Evolutionary conservation across 2,329 filamentous ascomycete species (phyloP), one percentile per base, ranked within the genome.

Genomic region (Fusarium phyllophilum): DNA sequence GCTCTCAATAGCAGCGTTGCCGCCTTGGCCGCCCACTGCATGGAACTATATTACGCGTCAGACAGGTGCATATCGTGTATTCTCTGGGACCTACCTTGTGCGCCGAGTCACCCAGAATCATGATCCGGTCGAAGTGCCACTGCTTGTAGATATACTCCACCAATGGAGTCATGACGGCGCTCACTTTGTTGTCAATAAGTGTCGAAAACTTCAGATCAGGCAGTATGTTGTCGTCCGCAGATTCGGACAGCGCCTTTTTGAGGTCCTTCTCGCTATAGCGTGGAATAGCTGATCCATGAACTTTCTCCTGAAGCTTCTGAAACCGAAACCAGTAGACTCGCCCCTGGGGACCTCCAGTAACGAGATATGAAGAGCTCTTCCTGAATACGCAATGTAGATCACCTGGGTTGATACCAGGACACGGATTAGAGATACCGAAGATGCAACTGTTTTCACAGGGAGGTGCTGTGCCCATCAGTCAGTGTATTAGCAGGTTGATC

Each of bases 271-370:
- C 31, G 11, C 17, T 45, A 17, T 62, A 51, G 4, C 22, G 31
- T 22, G 62, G 57, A n/a, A 62, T 51, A 7, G 9, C 24, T 20
- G 45, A n/a, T 11, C 62, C 56, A 18, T 36, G 24, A 18, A 51
- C 2, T 3, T 17, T 42, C 14, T 26, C 24, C 15, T 39, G 31
- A 3, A 64, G 56, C 29, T 61, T 41, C 17, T 64, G 44, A 18
- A 64, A 64, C 2, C 56, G 56, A 38, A 64, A 64, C 62, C 62
- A 64, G 13, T 64, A 64, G 7, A 44, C 38, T 42, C 62, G 45
- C 3, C 57, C 45, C 20, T 42, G 22, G 10, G 56, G 44, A 15
- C 44, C 62, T 15, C 44, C 62, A 18, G 33, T 42, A 3, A 64
- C 56, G 6, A 64, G 45, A 14, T 64, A 64, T 1, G 60, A 62